Base-by-base conservation (phyloP, 306 rosid species). In the Prunus kanzakura region DNA sequence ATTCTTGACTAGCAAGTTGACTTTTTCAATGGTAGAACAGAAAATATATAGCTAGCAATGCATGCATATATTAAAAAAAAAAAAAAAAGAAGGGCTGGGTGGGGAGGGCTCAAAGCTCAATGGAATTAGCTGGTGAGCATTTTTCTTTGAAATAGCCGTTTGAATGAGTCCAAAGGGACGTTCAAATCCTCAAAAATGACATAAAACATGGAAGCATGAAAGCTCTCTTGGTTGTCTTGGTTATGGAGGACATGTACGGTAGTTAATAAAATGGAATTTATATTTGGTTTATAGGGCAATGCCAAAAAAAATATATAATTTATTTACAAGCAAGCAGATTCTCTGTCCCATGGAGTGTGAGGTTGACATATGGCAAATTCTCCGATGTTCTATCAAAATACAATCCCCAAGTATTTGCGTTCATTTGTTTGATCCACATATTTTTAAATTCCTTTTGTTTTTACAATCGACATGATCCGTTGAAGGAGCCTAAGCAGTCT, bases 161-260 rank as follows among this genome's bases (percentile, higher is more conserved):
- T 84, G 90, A 84, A 79, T 73, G 71, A 67, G 86, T 87, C 90
- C 72, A 81, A 81, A 76, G 80, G 43, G 69, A 75, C 68, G 85
- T 79, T 82, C 49, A 70, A 72, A 79, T 27, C 27, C 74, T 18
- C 23, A 30, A 70, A 30, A n/a, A 12, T 29, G 29, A 29, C 46
- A 50, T 29, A 75, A 81, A 88, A 89, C 86, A 85, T 78, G 89
- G 81, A 73, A 75, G 64, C 68, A 72, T 74, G 79, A 69, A 81
- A 71, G 71, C 74, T 85, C 82, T 83, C 85, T 75, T 75, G 69
- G 82, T 85, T 88, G 95, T 86, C 87, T 69, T 84, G 87, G 87
- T 88, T 75, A 81, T 71, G 86, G 87, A 76, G 69, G 90, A 84
- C 92, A 82, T 68, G 76, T 64, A 57, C 56, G 80, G 47, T 73